phyloP scores from a whole-genome alignment of 345 rosid genomes.

The Populus pruinosa region DNA sequence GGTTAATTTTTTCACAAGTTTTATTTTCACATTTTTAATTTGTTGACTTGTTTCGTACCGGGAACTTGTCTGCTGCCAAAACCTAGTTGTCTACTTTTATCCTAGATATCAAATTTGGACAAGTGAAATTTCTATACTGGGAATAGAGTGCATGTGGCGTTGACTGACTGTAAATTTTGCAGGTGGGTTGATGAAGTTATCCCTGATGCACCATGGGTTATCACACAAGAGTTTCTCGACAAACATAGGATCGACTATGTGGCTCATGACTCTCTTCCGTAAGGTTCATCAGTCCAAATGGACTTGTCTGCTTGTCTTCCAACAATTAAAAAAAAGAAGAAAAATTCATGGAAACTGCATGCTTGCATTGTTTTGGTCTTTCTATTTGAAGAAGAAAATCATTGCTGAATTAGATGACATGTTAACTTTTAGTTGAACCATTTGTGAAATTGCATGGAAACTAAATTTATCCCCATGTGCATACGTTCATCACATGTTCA shows the following conservation, averaged over 20 bases:
- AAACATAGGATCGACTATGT: constrained; percentile 61
- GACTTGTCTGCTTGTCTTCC: background rate
- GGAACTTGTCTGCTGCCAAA: background rate
- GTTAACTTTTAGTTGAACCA: background rate
- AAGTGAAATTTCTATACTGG: background rate
- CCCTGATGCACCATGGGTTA: constrained; percentile 77
- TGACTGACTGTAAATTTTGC: background rate
- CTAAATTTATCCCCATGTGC: background rate
- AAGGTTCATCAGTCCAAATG: constrained; percentile 23
- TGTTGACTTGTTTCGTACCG: background rate
- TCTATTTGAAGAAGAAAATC: background rate
- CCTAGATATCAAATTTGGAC: background rate
- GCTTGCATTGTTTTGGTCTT: background rate
- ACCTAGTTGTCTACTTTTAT: background rate
- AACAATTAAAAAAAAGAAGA: background rate
- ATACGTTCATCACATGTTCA: background rate
- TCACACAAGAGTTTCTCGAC: constrained; percentile 56
- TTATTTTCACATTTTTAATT: background rate
- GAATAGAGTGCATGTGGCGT: background rate
- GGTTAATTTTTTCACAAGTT: background rate
- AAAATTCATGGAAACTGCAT: background rate
- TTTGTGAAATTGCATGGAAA: background rate
- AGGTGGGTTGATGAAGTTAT: constrained; percentile 83
- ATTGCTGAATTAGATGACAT: background rate
- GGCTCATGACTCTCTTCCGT: constrained; percentile 72